Percentiles rank a stretch among this genome's conserved stretches.
Evolutionary conservation across 192 early-diverging fungal species (phyloP).

Genomic region (Coemansia sp.): DNA sequence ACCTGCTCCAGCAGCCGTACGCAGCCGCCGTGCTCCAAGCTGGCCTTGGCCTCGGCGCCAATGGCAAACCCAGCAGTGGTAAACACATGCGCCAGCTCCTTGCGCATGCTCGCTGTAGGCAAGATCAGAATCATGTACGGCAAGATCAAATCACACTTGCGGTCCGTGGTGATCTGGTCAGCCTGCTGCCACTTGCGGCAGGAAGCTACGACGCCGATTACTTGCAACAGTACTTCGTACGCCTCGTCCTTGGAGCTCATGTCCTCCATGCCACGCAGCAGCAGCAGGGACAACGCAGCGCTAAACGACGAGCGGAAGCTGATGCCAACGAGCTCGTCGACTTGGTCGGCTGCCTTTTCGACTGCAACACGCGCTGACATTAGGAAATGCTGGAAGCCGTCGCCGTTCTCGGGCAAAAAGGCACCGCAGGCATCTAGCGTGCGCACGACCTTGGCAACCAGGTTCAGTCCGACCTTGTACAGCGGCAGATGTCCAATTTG

Average conservation of each 20-base stretch:
- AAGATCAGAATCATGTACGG: constrained; percentile 82
- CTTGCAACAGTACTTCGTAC: constrained; percentile 65
- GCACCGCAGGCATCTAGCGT: constrained; percentile 73
- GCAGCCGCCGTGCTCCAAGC: constrained; percentile 48
- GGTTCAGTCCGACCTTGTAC: constrained; percentile 69
- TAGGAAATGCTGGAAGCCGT: constrained; percentile 71
- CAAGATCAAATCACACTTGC: constrained; percentile 52
- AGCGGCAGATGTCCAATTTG: constrained; percentile 83
- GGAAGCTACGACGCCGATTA: constrained; percentile 72
- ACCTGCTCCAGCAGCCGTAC: constrained; percentile 50
- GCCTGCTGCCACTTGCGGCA: constrained; percentile 56
- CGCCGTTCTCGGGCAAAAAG: constrained; percentile 61
- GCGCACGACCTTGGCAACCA: constrained; percentile 72
- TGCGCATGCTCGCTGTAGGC: constrained; percentile 74
- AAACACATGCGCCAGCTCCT: constrained; percentile 57
- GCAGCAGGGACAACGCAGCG: constrained; percentile 76
- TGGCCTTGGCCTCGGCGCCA: constrained; percentile 26
- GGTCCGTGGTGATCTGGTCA: constrained; percentile 17
- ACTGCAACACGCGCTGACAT: constrained; percentile 71
- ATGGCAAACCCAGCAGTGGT: constrained; percentile 28
- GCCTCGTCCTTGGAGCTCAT: constrained; percentile 73
- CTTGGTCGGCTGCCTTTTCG: constrained; percentile 64
- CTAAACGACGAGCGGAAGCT: constrained; percentile 86
- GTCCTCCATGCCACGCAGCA: constrained; percentile 83
- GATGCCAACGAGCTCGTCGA: constrained; percentile 76